These are phyloP conservation scores for Coniosporium uncinatum DNA, from an alignment of 2,329 filamentous ascomycete genomes.

Conservation along the genomic window DNA sequence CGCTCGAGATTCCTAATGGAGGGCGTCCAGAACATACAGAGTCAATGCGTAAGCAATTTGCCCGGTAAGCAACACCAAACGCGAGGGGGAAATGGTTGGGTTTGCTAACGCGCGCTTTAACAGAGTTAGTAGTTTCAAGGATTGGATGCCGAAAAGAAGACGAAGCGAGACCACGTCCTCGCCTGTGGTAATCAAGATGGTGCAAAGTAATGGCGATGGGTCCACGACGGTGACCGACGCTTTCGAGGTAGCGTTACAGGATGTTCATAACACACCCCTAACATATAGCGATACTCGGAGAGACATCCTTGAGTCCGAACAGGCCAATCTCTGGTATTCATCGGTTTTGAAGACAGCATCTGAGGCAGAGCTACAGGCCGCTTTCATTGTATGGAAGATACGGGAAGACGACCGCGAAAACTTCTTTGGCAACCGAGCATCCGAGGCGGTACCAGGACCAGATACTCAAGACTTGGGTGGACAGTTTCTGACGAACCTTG, in stretches of 20 bases:
- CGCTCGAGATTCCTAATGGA: no score
- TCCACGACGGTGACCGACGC: background rate
- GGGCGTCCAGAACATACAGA: no score
- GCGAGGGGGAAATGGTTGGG: no score
- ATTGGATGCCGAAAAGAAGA: no score
- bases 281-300: background rate
- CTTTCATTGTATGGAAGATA: slow-evolving; percentile 24
- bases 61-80: no score
- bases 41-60: no score
- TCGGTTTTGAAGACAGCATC: slow-evolving; percentile 17
- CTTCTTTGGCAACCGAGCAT: slow-evolving; percentile 33
- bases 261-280: background rate
- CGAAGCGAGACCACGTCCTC: background rate
- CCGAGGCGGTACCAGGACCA: slow-evolving; percentile 30
- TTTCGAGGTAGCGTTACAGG: background rate
- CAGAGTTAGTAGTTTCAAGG: no score
- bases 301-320: slow-evolving; percentile 21
- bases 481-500: slow-evolving; percentile 36
- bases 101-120: no score
- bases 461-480: slow-evolving; percentile 38
- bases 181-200: no score
- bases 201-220: no score
- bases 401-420: slow-evolving; percentile 34
- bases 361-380: slow-evolving; percentile 20
- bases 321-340: slow-evolving; percentile 26